Evolutionary conservation across 1,284 basidiomycete species (phyloP).

Genomic region (Leccinum pallidistipes): DNA sequence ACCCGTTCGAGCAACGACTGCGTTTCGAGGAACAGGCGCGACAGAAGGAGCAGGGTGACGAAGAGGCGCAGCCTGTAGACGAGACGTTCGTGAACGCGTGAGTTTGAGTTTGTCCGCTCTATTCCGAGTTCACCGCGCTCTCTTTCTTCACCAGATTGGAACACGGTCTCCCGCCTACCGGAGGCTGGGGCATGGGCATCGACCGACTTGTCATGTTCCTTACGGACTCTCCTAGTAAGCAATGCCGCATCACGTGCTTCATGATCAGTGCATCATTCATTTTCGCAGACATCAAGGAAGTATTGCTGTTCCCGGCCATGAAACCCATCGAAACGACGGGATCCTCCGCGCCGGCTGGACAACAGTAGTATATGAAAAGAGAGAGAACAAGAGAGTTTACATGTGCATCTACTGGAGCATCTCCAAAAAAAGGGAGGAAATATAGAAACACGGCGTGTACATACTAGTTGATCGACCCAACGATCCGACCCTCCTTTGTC

Average conservation of each 20-base stretch:
- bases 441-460: neutral
- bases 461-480: neutral
- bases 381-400: neutral
- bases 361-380: constrained; percentile 7
- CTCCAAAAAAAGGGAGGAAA: neutral
- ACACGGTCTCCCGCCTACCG: constrained; percentile 96
- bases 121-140: neutral
- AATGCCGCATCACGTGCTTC: constrained; percentile 15
- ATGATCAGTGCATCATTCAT: neutral
- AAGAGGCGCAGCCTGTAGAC: constrained; percentile 97
- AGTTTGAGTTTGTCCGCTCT: constrained; percentile 33
- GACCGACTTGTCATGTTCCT: constrained; percentile 97
- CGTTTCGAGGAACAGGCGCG: constrained; percentile 94
- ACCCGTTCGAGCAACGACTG: constrained; percentile 94
- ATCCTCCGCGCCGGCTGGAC: constrained; percentile 18
- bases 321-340: constrained; percentile 67
- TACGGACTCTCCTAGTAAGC: constrained; percentile 86
- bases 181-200: constrained; percentile 94
- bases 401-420: neutral
- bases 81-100: constrained; percentile 92
- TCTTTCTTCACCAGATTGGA: constrained; percentile 64
- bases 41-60: constrained; percentile 97
- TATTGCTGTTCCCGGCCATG: constrained; percentile 89
- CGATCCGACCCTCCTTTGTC: neutral
- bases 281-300: constrained; percentile 82